Conservation (phyloP, 2,329 filamentous ascomycete species). For the Plenodomus tracheiphilus region DNA sequence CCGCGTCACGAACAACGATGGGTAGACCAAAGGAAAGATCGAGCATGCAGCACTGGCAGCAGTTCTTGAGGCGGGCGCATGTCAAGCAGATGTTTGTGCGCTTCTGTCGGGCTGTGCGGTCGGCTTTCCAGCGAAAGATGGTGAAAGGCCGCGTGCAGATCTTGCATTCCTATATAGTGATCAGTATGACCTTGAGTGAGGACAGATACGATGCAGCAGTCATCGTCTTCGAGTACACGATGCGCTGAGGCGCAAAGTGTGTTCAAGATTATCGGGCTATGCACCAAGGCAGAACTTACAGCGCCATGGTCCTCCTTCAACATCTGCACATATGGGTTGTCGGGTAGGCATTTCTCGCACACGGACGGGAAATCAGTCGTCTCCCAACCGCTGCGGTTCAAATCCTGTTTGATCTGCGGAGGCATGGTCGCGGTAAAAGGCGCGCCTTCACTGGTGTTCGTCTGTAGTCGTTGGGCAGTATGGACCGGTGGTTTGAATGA, state of each 20-base stretch:
- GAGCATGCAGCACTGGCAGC: constrained; percentile 98
- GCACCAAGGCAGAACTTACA: constrained; percentile 58
- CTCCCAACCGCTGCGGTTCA: constrained; percentile 96
- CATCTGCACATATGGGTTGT: constrained; percentile 99
- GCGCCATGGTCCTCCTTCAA: constrained; percentile 94
- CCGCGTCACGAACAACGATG: constrained; percentile 92
- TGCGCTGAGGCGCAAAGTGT: neutral
- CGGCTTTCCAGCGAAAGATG: constrained; percentile 91
- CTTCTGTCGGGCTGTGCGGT: constrained; percentile 88
- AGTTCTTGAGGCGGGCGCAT: constrained; percentile 96
- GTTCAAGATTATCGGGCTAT: neutral
- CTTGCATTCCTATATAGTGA: constrained; percentile 53
- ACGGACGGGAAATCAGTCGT: constrained; percentile 87
- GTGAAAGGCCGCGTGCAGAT: constrained; percentile 93
- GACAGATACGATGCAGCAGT: neutral
- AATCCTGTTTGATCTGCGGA: constrained; percentile 92
- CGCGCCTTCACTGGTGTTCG: neutral
- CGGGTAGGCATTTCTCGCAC: constrained; percentile 89
- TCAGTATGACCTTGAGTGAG: constrained; percentile 57
- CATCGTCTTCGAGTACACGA: neutral
- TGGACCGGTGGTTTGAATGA: neutral
- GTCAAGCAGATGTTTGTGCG: constrained; percentile 95
- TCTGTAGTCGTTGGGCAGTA: neutral
- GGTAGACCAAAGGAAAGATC: constrained; percentile 94
- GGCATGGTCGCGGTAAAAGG: constrained; percentile 59